Evolutionary conservation across 768 basidiomycete species (phyloP).

Genomic region (Pisolithus orientalis): DNA sequence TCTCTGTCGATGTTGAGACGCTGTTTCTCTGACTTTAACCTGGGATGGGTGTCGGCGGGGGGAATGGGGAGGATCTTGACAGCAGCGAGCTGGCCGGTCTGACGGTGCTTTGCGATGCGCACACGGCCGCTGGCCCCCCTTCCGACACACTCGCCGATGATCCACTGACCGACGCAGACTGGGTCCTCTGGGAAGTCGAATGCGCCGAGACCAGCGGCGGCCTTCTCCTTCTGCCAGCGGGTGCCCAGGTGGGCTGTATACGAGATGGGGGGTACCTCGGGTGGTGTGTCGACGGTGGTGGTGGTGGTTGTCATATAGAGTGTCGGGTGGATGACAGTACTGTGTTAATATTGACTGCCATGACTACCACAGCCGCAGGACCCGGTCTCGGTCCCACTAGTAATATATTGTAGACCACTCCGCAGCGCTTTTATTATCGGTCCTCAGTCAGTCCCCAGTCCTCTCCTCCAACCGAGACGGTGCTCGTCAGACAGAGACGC

Average conservation of each 20-base stretch:
- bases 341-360: background rate
- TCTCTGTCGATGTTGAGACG: conserved; percentile 87
- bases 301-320: conserved; percentile 19
- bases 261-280: conserved; percentile 64
- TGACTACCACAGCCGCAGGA: background rate
- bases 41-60: conserved; percentile 61
- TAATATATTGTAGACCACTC: too few species aligned
- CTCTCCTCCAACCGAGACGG: background rate
- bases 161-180: conserved; percentile 84
- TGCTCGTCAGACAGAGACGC: conserved; percentile 1
- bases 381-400: too few species aligned
- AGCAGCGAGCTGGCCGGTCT: conserved; percentile 87
- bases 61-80: conserved; percentile 92
- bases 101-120: conserved; percentile 83
- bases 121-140: conserved; percentile 94
- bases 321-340: background rate
- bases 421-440: too few species aligned
- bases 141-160: conserved; percentile 88
- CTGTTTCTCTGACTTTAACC: conserved; percentile 71
- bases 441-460: too few species aligned
- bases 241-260: conserved; percentile 68
- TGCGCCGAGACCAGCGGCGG: conserved; percentile 64
- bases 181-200: conserved; percentile 85
- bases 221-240: conserved; percentile 85
- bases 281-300: conserved; percentile 40